Evolutionary conservation across 352 stramenopile species (phyloP).

Genomic region (Phytophthora tentaculata): DNA sequence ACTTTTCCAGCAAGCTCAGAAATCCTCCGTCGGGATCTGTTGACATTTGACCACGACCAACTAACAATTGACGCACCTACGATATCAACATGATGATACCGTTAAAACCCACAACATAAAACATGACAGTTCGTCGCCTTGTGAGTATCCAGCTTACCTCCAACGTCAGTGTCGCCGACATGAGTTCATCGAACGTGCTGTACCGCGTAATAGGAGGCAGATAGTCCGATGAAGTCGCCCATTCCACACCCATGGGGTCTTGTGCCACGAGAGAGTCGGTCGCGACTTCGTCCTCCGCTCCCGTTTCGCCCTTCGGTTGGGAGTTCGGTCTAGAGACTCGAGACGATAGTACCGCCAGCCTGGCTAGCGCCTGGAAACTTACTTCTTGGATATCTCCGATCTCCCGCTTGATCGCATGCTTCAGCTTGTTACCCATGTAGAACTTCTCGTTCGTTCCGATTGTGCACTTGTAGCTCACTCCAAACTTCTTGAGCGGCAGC

Average conservation of each 20-base stretch:
- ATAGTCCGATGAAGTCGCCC: conserved; percentile 71
- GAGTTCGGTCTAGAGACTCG: conserved; percentile 76
- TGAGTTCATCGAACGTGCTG: conserved; percentile 91
- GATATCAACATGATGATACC: conserved; percentile 1
- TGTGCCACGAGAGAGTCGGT: conserved; percentile 69
- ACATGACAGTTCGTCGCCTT: background rate
- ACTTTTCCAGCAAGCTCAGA: conserved; percentile 84
- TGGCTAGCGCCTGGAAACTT: conserved; percentile 86
- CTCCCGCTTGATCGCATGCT: conserved; percentile 75
- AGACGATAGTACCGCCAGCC: conserved; percentile 83
- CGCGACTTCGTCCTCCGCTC: conserved; percentile 50
- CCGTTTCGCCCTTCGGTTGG: conserved; percentile 48
- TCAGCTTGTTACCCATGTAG: conserved; percentile 86
- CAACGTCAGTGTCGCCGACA: conserved; percentile 88
- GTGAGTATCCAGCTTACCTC: conserved; percentile 53
- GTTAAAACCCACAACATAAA: background rate
- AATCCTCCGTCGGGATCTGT: conserved; percentile 86
- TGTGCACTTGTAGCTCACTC: conserved; percentile 91
- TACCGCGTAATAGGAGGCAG: conserved; percentile 86
- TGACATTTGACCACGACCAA: conserved; percentile 85
- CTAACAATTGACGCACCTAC: conserved; percentile 79
- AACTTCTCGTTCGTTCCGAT: conserved; percentile 89
- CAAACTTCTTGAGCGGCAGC: conserved; percentile 88
- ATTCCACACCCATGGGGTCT: conserved; percentile 78
- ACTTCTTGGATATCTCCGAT: conserved; percentile 88